These are phyloP conservation scores for Dendrocalamus sinicus DNA, from an alignment of 176 grass and related monocot genomes.

Conservation along the genomic window DNA sequence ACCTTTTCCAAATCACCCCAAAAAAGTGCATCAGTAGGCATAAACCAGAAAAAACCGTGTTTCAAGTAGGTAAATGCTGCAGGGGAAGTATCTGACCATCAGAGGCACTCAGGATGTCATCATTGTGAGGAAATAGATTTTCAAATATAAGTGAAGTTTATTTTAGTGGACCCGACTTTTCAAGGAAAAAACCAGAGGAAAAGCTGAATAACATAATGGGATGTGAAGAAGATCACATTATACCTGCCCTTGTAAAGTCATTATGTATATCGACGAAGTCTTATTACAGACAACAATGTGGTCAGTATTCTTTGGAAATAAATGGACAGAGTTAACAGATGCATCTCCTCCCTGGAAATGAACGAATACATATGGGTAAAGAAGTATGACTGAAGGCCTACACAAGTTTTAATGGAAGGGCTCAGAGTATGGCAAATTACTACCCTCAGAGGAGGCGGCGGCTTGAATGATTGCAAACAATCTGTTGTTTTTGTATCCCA, in stretches of 20 bases:
- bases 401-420: conserved; percentile 12
- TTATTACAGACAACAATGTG: conserved; percentile 98
- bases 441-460: conserved; percentile 94
- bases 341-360: conserved; percentile 88
- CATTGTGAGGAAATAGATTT: conserved; percentile 5
- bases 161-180: conserved; percentile 7
- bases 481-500: conserved; percentile 99
- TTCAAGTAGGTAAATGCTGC: not conserved
- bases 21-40: not conserved
- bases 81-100: conserved; percentile 9
- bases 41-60: not conserved
- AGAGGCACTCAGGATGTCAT: conserved; percentile 18
- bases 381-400: conserved; percentile 23
- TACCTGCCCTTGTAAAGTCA: conserved; percentile 99
- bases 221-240: conserved; percentile 28
- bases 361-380: conserved; percentile 17
- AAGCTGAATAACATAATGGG: conserved; percentile 13
- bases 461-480: conserved; percentile 95
- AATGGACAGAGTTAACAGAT: conserved; percentile 88
- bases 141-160: not conserved
- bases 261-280: conserved; percentile 87
- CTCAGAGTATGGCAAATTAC: conserved; percentile 26
- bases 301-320: conserved; percentile 91
- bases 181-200: conserved; percentile 9
- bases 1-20: not conserved